These are phyloP conservation scores for Globisporangium spinosum DNA, from an alignment of 352 stramenopile species.

Conservation along the genomic window DNA sequence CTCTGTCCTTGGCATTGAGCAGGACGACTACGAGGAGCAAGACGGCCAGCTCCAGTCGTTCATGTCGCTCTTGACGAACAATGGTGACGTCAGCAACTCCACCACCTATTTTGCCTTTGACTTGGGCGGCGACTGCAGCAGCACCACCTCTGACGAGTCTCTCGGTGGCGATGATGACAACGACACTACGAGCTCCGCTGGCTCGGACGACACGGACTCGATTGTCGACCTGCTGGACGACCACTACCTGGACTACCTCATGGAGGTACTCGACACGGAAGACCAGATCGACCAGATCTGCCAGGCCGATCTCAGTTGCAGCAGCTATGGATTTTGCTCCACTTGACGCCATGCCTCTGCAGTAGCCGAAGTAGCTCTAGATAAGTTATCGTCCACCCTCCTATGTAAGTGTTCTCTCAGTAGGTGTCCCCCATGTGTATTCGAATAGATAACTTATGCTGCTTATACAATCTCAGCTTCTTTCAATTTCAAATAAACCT, in stretches of 20 bases:
- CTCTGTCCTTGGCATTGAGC: not conserved
- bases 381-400: too few relatives aligned
- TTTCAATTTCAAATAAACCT: too few relatives aligned
- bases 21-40: not conserved
- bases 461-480: too few relatives aligned
- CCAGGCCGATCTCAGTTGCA: too few relatives aligned
- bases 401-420: too few relatives aligned
- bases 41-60: not conserved
- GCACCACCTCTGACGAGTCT: not conserved
- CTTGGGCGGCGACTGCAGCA: not conserved
- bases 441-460: too few relatives aligned
- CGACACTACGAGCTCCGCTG: not conserved
- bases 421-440: too few relatives aligned
- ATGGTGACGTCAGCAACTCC: not conserved
- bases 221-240: slow-evolving; percentile 3
- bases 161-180: not conserved
- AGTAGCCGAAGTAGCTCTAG: too few relatives aligned
- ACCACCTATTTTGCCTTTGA: not conserved
- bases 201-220: not conserved
- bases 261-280: not conserved
- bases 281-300: too few relatives aligned
- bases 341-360: too few relatives aligned
- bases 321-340: too few relatives aligned
- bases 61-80: not conserved
- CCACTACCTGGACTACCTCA: slow-evolving; percentile 5